Base-by-base conservation (phyloP, 2,329 filamentous ascomycete species). In the Fusarium acutatum region DNA sequence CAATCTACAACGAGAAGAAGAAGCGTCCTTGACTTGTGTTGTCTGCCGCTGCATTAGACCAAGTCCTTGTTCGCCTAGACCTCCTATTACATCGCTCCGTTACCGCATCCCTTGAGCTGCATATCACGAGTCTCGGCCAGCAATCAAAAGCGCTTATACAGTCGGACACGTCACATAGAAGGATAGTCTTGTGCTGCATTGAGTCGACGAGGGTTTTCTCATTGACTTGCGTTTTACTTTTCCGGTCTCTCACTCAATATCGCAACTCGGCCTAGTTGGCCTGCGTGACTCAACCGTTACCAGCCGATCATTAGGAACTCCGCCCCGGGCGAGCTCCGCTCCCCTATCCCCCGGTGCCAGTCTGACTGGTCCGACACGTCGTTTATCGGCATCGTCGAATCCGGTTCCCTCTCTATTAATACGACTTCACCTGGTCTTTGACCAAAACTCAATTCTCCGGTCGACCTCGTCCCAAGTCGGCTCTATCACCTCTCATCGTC, bases 1-100 rank as follows among this genome's bases (percentile, higher is more conserved):
- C 70, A 66, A 69, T 60, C 41, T 28, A 41, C 30, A 65, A 72
- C 78, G 78, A 81, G 79, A 81, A 81, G 79, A 81, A 81, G 79
- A 81, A 81, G 79, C 56, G 73, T 73, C 75, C 60, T 78, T 73
- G 74, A 72, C 69, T 65, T 72, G 67, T 63, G 70, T 63, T 69
- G 63, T 74, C 71, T 62, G 70, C 58, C 53, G 41, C 60, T 73
- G 63, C 67, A 65, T 57, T 75, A 70, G 69, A 67, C 64, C 54
- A 69, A 64, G 69, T 73, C 61, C 46, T 67, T 52, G 56, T 71
- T 71, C 54, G 72, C 70, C 63, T 74, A 67, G 71, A 72, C 56
- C 66, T 64, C 71, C 32, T 54, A 56, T 60, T 52, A 49, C 61
- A 64, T 69, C 40, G 59, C 44, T 60, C 68, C 49, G 44, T 71